These are phyloP conservation scores for Xylaria sp. DNA, from an alignment of 495 filamentous ascomycete species.

Conservation along the genomic window DNA sequence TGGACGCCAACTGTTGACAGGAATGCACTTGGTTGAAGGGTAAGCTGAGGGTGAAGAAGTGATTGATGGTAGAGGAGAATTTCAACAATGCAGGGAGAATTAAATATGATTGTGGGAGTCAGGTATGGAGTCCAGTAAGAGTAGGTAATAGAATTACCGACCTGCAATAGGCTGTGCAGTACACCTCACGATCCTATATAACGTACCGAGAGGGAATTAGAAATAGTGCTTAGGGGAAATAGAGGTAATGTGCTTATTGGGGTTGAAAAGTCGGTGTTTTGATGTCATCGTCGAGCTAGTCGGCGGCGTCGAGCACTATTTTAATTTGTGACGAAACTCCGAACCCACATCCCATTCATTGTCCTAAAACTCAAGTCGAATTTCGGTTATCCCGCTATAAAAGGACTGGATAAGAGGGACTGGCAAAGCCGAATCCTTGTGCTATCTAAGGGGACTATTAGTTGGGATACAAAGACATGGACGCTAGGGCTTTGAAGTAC, in stretches of 20 bases:
- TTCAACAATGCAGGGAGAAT: not conserved
- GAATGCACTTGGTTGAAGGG: not conserved
- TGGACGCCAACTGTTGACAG: not conserved
- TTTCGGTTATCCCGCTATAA: not conserved
- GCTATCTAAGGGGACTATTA: not conserved
- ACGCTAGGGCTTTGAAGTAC: not conserved
- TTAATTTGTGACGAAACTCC: not conserved
- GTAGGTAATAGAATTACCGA: not conserved
- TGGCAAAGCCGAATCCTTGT: not conserved
- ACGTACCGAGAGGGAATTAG: not conserved
- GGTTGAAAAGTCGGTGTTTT: not conserved
- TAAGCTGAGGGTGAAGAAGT: not conserved
- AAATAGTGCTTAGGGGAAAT: not conserved
- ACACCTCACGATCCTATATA: not conserved
- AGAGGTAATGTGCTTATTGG: not conserved
- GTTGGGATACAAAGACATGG: conserved; percentile 8
- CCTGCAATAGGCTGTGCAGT: not conserved
- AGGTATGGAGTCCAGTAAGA: not conserved
- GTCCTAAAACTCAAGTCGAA: not conserved
- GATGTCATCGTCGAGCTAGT: not conserved
- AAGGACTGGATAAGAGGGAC: not conserved
- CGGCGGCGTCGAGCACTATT: not conserved
- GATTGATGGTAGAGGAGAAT: no score
- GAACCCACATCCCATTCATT: not conserved
- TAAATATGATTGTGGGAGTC: not conserved